Evolutionary conservation across 352 stramenopile species (phyloP), one percentile per base, ranked within the genome.

Genomic region (Phytophthora pluvialis): DNA sequence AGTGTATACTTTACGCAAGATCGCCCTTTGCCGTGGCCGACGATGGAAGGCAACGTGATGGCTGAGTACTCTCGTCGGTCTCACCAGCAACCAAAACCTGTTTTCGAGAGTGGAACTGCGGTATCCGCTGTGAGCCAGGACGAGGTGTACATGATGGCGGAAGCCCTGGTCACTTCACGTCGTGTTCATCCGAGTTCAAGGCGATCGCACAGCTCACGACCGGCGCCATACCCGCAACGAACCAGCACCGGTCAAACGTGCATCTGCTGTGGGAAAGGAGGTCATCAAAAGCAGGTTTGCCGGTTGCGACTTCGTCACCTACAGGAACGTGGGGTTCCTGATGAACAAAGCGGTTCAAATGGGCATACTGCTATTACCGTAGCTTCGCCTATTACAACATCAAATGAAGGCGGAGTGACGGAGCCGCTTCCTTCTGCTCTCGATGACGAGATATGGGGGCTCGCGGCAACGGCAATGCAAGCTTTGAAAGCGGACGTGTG

Each of bases 21-120:
- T 11, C 38, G 38, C 8, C 43, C 43, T 4, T 21, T 49, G 13
- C 11, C 21, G 21, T 49, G n/a, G 38, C 26, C 38, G n/a, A 26
- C 43, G 13, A 49, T 35, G 43, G 43, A 49, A n/a, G 43, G 43
- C 5, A 49, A 49, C 25, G 26, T 49, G 12, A 49, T 49, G 26
- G 43, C 43, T 8, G 43, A 49, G n/a, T 44, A 25, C 16, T 28
- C 38, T 10, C 38, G 38, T 2, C n/a, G 16, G 1, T 25, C 38
- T 2, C 38, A 44, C 6, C 3, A 25, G n/a, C 38, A 44, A 44
- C 15, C 38, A n/a, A 12, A 15, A 5, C 38, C 38, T 2, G 6
- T 44, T 25, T 26, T 2, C 38, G 38, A 44, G 8, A 13, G n/a
- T 1, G 38, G 11, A 1, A 44, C 38, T 10, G 38, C 38, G 12